Evolutionary conservation across 1,139 yeast species (phyloP).

Genomic region (Geotrichum bryndzae): DNA sequence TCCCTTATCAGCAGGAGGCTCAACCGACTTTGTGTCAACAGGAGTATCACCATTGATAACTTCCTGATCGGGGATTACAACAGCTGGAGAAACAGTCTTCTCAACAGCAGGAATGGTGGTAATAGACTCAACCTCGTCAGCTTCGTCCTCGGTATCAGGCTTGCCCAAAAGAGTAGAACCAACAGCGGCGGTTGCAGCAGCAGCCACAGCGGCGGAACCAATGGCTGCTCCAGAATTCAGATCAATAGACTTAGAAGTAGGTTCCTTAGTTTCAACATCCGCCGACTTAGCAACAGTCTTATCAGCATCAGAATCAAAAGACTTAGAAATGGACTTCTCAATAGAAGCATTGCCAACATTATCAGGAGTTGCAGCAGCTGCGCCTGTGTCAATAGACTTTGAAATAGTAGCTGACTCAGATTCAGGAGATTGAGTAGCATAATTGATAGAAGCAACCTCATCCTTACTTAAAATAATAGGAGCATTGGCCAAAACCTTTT

Average conservation of each 20-base stretch:
- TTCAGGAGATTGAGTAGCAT: background rate
- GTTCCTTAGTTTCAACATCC: background rate
- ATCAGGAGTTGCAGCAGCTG: background rate
- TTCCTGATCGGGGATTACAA: conserved; percentile 1
- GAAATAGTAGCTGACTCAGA: background rate
- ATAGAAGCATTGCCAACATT: background rate
- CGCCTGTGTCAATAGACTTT: background rate
- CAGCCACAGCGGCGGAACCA: conserved; percentile 28
- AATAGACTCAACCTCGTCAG: background rate
- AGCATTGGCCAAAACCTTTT: background rate
- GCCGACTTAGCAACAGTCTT: background rate
- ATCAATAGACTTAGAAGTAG: background rate
- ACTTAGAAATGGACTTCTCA: background rate
- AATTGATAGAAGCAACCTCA: background rate
- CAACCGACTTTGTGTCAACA: background rate
- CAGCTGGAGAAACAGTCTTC: conserved; percentile 12
- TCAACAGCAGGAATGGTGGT: conserved; percentile 20
- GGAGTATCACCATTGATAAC: background rate
- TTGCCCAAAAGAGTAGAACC: conserved; percentile 9
- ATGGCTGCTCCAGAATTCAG: conserved; percentile 22
- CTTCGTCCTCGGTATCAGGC: background rate
- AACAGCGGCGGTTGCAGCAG: conserved; percentile 26
- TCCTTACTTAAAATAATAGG: conserved; percentile 1
- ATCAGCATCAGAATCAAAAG: background rate
- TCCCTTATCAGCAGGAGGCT: background rate